A percentile compares a stretch with the other conserved stretches of the same genome.
Evolutionary conservation across 768 basidiomycete genomes (phyloP).

Genomic region (Tricholoma furcatifolium): DNA sequence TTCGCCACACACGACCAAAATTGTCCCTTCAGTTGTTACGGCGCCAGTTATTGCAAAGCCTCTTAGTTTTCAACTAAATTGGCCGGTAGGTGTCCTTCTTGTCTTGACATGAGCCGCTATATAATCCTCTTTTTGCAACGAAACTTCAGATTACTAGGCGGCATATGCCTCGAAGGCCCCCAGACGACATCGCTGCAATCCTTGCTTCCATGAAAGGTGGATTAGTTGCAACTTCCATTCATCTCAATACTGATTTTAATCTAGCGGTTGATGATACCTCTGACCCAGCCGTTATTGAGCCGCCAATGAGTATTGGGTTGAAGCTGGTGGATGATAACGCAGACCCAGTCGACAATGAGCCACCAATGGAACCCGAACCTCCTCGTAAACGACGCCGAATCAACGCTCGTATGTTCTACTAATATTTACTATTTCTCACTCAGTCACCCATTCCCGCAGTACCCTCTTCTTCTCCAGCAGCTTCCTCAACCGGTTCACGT

Average conservation of each 20-base stretch:
- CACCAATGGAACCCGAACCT: not conserved
- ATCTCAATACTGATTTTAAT: not conserved
- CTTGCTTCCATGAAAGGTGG: conserved; percentile 18
- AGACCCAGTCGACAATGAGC: not conserved
- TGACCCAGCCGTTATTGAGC: too few relatives aligned
- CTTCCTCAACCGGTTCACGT: not conserved
- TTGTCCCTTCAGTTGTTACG: too few relatives aligned
- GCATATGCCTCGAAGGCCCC: conserved; percentile 2
- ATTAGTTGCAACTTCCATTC: not conserved
- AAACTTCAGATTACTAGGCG: conserved; percentile 10
- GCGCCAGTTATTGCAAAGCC: not conserved
- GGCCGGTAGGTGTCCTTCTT: conserved; percentile 4
- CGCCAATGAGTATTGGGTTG: too few relatives aligned
- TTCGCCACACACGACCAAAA: not conserved
- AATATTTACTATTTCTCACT: not conserved
- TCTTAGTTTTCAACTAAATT: not conserved
- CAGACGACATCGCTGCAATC: conserved; percentile 8
- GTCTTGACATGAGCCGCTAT: not conserved
- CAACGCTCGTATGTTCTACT: conserved; percentile 7
- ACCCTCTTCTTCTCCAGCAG: conserved; percentile 1
- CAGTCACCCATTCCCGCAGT: conserved; percentile 2
- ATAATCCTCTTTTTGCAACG: not conserved
- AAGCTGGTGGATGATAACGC: not conserved
- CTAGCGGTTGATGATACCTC: conserved; percentile 10
- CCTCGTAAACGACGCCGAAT: conserved; percentile 14